A percentile compares a stretch with the other conserved stretches of the same genome.
These are phyloP conservation scores for Suhomyces maxii DNA, from an alignment of 1,139 yeast genomes.

Conservation along the genomic window DNA sequence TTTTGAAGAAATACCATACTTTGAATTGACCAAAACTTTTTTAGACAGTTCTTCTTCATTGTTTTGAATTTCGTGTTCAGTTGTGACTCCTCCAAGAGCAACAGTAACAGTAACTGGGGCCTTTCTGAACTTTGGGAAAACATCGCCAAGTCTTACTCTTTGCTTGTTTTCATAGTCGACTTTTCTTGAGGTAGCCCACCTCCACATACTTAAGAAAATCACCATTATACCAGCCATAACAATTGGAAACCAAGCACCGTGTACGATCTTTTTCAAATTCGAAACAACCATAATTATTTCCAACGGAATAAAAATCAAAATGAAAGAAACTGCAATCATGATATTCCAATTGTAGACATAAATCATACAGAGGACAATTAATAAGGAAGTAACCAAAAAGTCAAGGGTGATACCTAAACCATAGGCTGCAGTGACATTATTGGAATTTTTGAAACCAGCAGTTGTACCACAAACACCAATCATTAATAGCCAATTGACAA, in stretches of 20 bases:
- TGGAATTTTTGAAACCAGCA: slow-evolving; percentile 52
- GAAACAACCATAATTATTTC: slow-evolving; percentile 48
- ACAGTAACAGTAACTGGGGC: slow-evolving; percentile 22
- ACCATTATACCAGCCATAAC: slow-evolving; percentile 37
- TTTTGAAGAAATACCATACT: slow-evolving; percentile 19
- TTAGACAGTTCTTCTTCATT: slow-evolving; percentile 1
- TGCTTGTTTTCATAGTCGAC: slow-evolving; percentile 36
- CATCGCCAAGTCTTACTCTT: slow-evolving; percentile 29
- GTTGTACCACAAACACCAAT: slow-evolving; percentile 50
- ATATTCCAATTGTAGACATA: slow-evolving; percentile 45
- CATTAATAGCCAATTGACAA: slow-evolving; percentile 49
- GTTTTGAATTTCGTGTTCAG: slow-evolving; percentile 4
- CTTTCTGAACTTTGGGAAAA: slow-evolving; percentile 26
- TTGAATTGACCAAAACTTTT: slow-evolving; percentile 18
- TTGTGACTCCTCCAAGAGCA: slow-evolving; percentile 12
- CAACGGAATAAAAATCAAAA: slow-evolving; percentile 44
- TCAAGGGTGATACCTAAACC: slow-evolving; percentile 60
- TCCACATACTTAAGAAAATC: slow-evolving; percentile 42
- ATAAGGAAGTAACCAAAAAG: slow-evolving; percentile 49
- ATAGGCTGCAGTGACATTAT: slow-evolving; percentile 58
- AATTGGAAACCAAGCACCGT: slow-evolving; percentile 63
- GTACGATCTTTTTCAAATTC: slow-evolving; percentile 50
- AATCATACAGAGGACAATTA: slow-evolving; percentile 46
- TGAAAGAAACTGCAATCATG: slow-evolving; percentile 33
- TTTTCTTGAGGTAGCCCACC: slow-evolving; percentile 46